Evolutionary conservation across 2,329 filamentous ascomycete species (phyloP).

Genomic region (Penicillium sp.): DNA sequence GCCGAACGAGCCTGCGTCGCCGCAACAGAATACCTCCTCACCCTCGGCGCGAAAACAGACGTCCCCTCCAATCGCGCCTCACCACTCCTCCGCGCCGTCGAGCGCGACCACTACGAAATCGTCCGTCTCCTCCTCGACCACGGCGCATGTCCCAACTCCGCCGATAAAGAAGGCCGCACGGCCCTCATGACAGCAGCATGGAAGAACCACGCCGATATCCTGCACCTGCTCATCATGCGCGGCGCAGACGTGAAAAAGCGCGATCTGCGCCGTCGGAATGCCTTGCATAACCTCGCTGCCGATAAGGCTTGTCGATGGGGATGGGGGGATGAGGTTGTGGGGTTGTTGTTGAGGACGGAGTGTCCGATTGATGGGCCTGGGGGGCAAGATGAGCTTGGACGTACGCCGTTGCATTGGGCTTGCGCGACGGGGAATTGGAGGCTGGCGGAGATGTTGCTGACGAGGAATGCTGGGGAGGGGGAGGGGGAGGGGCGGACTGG

Average conservation of each 20-base stretch:
- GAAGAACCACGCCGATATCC: constrained; percentile 34
- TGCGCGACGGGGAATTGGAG: constrained; percentile 49
- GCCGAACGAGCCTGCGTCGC: constrained; percentile 31
- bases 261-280: constrained; percentile 27
- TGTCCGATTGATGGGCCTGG: constrained; percentile 35
- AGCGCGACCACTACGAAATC: constrained; percentile 37
- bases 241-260: constrained; percentile 31
- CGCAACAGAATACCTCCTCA: constrained; percentile 31
- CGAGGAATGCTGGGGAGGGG: constrained; percentile 15
- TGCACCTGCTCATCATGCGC: constrained; percentile 32
- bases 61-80: constrained; percentile 24
- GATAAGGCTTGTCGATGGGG: constrained; percentile 38
- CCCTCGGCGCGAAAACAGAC: constrained; percentile 33
- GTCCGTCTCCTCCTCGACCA: constrained; percentile 37
- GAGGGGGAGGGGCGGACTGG: constrained; percentile 1
- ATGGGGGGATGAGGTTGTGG: constrained; percentile 41
- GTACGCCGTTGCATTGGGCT: constrained; percentile 52
- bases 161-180: constrained; percentile 41
- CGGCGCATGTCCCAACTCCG: constrained; percentile 26
- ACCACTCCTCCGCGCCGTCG: constrained; percentile 33
- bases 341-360: constrained; percentile 33
- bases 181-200: constrained; percentile 40
- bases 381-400: constrained; percentile 39
- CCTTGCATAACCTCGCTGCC: constrained; percentile 38
- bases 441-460: constrained; percentile 43